These are phyloP conservation scores for Triglochin maritima DNA, from an alignment of 106 monocot species.

Conservation along the genomic window DNA sequence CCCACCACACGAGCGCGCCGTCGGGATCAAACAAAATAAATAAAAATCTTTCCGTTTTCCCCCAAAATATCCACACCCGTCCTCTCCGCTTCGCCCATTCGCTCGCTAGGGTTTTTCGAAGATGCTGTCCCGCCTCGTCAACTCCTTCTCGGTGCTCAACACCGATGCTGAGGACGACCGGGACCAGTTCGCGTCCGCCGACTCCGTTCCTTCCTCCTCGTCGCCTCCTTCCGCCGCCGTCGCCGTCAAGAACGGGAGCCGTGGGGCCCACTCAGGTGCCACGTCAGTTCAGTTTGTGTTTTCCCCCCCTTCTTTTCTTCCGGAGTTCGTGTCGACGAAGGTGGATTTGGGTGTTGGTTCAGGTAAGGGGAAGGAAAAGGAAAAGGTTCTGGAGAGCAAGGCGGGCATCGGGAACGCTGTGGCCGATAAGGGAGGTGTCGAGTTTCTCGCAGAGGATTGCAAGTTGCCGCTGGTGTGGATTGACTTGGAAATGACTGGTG, in stretches of 20 bases:
- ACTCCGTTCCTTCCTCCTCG: background rate
- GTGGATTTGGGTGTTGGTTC: background rate
- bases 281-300: background rate
- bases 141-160: slow-evolving; percentile 12
- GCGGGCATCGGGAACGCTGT: background rate
- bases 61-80: no score
- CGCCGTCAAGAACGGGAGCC: background rate
- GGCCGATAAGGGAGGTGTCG: background rate
- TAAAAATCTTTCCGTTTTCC: no score
- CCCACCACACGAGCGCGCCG: no score
- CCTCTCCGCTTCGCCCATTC: no score
- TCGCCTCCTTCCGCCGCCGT: background rate
- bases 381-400: background rate
- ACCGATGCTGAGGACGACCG: slow-evolving; percentile 14
- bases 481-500: slow-evolving; percentile 34
- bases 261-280: background rate
- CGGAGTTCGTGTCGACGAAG: background rate
- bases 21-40: no score
- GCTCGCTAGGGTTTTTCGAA: background rate
- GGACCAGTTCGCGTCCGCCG: background rate
- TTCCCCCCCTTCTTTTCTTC: background rate
- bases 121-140: slow-evolving; percentile 1
- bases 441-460: slow-evolving; percentile 1
- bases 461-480: slow-evolving; percentile 26
- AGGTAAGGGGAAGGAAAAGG: slow-evolving; percentile 5